Base-by-base conservation (phyloP, 2,329 filamentous ascomycete species). In the Parastagonospora avenae region DNA sequence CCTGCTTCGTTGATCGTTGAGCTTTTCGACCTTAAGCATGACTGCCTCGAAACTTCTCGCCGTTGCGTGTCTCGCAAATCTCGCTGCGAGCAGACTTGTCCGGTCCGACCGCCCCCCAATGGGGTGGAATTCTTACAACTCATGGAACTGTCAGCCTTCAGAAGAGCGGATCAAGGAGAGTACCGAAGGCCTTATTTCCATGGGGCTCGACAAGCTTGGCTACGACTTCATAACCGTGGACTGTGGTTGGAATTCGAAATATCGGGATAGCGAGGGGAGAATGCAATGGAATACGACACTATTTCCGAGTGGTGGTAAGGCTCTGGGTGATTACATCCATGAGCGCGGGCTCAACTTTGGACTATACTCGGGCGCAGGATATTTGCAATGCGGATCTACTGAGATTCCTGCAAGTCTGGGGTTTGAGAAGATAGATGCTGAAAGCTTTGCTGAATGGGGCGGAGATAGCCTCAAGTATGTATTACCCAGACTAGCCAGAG, bases 51-150 rank as follows among this genome's bases (percentile, higher is more conserved):
- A 33, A 3, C 35, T 50, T 16, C 14, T 57, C 14, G 29, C 50
- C 7, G 16, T 46, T 12, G 54, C 45, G 36, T 38, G 33, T 35
- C 24, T 58, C 27, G 52, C 43, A 29, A 42, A 53, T 10, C 51
- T 52, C 11, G 53, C 42, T 7, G n/a, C 44, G 10, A 60, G 62
- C 11, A 64, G 43, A 41, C 64, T 48, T 4, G 50, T 60, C 6
- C 59, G 60, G 6, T 67, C 65, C 2, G 50, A 63, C 7, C 68
- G 65, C 0, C 53, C 64, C 54, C 68, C 64, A 0, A 68, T 73
- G 63, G 70, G 82, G 10, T 86, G 82, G 82, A 85, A 85, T 53
- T 80, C 78, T 2, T 86, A 86, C 57, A 86, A 86, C 46, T 73
- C 79, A 35, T 83, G 82, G 64, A 74, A 70, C 42, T 85, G 82